Evolutionary conservation across 2,329 filamentous ascomycete species (phyloP).

Genomic region (Aspergillus udagawae): DNA sequence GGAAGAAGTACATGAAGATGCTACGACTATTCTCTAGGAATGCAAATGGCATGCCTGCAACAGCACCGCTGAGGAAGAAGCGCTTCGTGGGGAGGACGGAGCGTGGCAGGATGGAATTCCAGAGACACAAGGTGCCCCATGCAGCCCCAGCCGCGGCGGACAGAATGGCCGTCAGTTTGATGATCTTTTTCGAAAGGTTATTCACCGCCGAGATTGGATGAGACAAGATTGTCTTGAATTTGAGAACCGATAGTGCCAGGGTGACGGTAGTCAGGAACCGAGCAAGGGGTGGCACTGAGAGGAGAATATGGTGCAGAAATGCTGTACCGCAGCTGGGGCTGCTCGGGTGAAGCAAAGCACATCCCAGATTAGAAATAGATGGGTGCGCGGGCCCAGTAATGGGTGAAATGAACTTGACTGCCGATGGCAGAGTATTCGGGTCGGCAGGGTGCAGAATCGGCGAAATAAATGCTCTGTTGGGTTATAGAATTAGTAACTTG

Average conservation of each 20-base stretch:
- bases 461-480: conserved; percentile 67
- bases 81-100: conserved; percentile 73
- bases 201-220: conserved; percentile 66
- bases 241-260: conserved; percentile 61
- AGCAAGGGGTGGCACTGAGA: conserved; percentile 72
- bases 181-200: conserved; percentile 61
- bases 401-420: conserved; percentile 66
- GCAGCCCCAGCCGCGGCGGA: conserved; percentile 79
- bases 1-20: conserved; percentile 73
- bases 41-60: conserved; percentile 76
- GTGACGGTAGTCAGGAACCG: conserved; percentile 69
- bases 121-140: conserved; percentile 87
- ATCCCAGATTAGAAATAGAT: conserved; percentile 77
- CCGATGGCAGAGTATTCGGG: conserved; percentile 54
- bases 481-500: conserved; percentile 1
- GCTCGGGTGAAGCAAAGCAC: conserved; percentile 80
- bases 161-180: conserved; percentile 72
- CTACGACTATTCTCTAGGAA: conserved; percentile 56
- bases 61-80: conserved; percentile 83
- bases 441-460: conserved; percentile 80
- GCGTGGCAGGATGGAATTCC: conserved; percentile 74
- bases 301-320: conserved; percentile 82
- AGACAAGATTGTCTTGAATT: conserved; percentile 64
- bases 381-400: conserved; percentile 83
- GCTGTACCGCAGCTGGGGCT: conserved; percentile 86